Base-by-base conservation (phyloP, 2,329 filamentous ascomycete genomes). In the Arthrobotrys pseudoclavata region DNA sequence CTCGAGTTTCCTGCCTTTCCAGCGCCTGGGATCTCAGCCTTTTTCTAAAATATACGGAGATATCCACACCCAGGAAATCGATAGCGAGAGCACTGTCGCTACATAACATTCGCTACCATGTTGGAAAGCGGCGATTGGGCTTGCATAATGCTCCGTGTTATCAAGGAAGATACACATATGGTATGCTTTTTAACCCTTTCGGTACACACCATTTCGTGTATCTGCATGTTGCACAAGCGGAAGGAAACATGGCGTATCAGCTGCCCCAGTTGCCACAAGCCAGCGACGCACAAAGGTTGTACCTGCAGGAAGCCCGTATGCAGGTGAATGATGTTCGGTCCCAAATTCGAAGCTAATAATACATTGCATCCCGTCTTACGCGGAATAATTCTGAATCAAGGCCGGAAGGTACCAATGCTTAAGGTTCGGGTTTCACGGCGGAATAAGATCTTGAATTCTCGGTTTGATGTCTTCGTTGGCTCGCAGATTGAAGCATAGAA, bases 231-330 rank as follows among this genome's bases (percentile, higher is more conserved):
- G 42, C 60, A 48, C 37, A 29, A 48, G 10, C 24, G 60, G 40
- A 47, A 53, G 10, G 50, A 53, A 53, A 29, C 22, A 63, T 47
- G 60, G 37, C 20, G 57, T 31, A 63, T 34, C 60, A 48, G 60
- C 26, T 31, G 42, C 42, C 57, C 24, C 37, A 42, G 18, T 61
- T 47, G 57, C 22, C 37, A 31, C 50, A 63, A 26, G 20, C 57
- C 13, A 63, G 20, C 60, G 20, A 40, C 13, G 31, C 47, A 37
- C 15, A 45, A 37, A 45, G 48, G 31, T 42, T 29, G 48, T 67
- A 67, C 47, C 47, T 55, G 48, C 63, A 53, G 48, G 10, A 67
- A 40, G 47, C 29, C 29, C 31, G 15, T 47, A 48, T 52, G 63
- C 63, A 67, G 48, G 62, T 7, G 20, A 40, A 55, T 31, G 29